These are phyloP conservation scores for Gnomoniopsis smithogilvyi DNA, from an alignment of 2,329 filamentous ascomycete species.

Conservation along the genomic window DNA sequence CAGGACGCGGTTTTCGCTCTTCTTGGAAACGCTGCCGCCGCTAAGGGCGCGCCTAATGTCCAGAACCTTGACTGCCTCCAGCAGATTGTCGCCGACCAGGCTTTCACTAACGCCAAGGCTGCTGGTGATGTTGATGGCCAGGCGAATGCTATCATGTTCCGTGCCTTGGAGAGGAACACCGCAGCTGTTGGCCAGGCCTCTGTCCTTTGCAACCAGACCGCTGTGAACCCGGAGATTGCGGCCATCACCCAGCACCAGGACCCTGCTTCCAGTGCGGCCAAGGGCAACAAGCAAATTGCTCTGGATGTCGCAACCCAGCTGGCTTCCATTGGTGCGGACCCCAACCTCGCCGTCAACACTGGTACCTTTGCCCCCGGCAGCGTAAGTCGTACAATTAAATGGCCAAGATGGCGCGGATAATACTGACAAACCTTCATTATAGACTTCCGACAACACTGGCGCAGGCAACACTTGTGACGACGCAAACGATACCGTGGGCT, in stretches of 20 bases:
- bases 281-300: constrained; percentile 38
- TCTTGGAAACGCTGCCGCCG: constrained; percentile 36
- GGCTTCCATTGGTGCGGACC: constrained; percentile 37
- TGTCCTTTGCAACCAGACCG: constrained; percentile 35
- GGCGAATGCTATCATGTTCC: constrained; percentile 39
- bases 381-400: not conserved
- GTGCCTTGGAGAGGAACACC: constrained; percentile 41
- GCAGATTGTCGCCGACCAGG: constrained; percentile 38
- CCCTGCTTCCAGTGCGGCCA: constrained; percentile 36
- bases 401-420: no score
- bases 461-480: constrained; percentile 54
- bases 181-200: constrained; percentile 36
- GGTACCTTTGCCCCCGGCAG: constrained; percentile 40
- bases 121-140: constrained; percentile 37
- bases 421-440: no score
- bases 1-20: constrained; percentile 44
- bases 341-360: constrained; percentile 35
- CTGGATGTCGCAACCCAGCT: constrained; percentile 39
- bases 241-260: constrained; percentile 42
- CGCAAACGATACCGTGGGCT: constrained; percentile 45
- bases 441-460: constrained; percentile 37
- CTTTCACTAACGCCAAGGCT: constrained; percentile 43
- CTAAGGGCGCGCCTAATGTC: constrained; percentile 28
- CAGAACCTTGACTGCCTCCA: constrained; percentile 19
- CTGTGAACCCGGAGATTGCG: constrained; percentile 42